These are phyloP conservation scores for Jackrogersella minutella DNA, from an alignment of 495 filamentous ascomycete genomes.

Conservation along the genomic window DNA sequence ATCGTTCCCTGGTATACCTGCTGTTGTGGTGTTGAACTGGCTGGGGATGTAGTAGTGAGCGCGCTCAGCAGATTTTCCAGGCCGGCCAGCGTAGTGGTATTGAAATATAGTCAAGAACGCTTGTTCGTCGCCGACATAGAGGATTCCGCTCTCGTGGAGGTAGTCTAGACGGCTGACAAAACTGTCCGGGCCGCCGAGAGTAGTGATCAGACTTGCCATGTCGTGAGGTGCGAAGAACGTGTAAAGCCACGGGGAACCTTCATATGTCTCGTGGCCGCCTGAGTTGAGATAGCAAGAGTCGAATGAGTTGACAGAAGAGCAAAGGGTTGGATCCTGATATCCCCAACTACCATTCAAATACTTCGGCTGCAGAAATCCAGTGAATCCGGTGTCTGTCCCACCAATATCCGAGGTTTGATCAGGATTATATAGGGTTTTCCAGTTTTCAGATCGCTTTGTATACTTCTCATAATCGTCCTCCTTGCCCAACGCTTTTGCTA, in stretches of 20 bases:
- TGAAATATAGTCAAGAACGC: constrained; percentile 70
- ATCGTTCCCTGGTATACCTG: constrained; percentile 73
- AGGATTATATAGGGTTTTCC: constrained; percentile 68
- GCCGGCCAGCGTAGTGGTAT: constrained; percentile 72
- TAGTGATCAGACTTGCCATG: constrained; percentile 64
- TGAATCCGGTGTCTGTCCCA: constrained; percentile 65
- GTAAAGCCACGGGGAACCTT: constrained; percentile 72
- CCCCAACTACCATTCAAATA: constrained; percentile 68
- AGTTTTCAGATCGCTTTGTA: constrained; percentile 62
- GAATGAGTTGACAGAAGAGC: constrained; percentile 54
- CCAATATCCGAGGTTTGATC: constrained; percentile 64
- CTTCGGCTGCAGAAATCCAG: constrained; percentile 70
- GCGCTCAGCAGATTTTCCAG: constrained; percentile 65
- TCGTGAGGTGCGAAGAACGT: constrained; percentile 71
- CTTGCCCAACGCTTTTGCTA: constrained; percentile 64
- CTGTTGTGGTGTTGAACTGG: constrained; percentile 64
- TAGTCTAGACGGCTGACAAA: constrained; percentile 68
- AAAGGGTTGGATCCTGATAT: constrained; percentile 66
- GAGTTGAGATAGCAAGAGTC: constrained; percentile 66
- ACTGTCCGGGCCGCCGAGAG: constrained; percentile 63
- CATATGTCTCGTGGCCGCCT: constrained; percentile 69
- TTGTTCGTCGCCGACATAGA: constrained; percentile 72
- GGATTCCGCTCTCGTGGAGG: constrained; percentile 65
- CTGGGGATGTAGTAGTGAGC: constrained; percentile 72
- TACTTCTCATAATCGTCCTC: constrained; percentile 66